Evolutionary conservation across 2,329 filamentous ascomycete genomes (phyloP).

Genomic region (Cercospora janseana): DNA sequence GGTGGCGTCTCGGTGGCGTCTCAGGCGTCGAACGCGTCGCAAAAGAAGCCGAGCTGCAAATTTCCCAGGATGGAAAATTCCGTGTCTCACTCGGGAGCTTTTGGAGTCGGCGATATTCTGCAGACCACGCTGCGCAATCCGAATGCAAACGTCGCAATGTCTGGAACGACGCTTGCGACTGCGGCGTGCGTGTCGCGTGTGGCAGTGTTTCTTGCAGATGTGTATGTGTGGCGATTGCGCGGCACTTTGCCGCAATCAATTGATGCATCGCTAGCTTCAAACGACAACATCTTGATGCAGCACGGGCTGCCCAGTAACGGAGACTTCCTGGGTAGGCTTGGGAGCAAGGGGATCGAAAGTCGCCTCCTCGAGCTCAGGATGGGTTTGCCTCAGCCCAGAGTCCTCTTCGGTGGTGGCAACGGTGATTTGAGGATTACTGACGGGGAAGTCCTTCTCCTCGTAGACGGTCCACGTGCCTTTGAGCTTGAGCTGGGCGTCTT

Average conservation of each 20-base stretch:
- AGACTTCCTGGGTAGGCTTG: slow-evolving; percentile 3
- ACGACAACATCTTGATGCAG: slow-evolving; percentile 7
- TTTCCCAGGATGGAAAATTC: no score
- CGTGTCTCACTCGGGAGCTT: no score
- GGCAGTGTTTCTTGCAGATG: no score
- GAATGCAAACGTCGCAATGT: no score
- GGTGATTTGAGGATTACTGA: slow-evolving; percentile 12
- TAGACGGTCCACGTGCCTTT: slow-evolving; percentile 18
- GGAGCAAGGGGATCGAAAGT: slow-evolving; percentile 6
- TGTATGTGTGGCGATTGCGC: no score
- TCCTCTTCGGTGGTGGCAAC: slow-evolving; percentile 11
- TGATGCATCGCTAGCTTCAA: not conserved
- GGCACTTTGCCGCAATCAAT: no score
- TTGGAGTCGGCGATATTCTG: no score
- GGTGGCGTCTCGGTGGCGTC: not conserved
- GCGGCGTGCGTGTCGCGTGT: no score
- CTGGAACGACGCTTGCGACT: no score
- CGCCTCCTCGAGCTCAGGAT: slow-evolving; percentile 8
- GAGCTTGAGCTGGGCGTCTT: slow-evolving; percentile 12
- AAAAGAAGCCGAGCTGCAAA: no score
- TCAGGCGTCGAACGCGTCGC: no score
- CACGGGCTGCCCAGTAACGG: slow-evolving; percentile 4
- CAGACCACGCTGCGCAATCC: no score
- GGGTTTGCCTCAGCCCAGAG: not conserved
- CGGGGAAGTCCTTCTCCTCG: slow-evolving; percentile 16